Conservation (phyloP, 1,284 basidiomycete genomes). For the Apiotrichum porosum region DNA sequence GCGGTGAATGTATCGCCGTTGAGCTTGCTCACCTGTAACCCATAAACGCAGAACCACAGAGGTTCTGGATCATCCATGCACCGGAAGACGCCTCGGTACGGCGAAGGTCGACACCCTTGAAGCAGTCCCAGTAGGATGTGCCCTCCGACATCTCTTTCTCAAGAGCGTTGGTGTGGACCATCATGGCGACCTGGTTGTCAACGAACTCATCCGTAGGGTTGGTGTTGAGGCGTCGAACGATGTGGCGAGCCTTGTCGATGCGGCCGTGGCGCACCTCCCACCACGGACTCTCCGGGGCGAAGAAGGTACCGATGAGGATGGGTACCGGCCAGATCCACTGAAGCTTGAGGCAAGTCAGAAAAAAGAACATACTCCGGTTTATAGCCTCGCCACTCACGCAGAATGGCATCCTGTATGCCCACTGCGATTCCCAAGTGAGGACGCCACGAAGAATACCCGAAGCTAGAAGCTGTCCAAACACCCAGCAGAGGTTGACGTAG, state of each 20-base stretch:
- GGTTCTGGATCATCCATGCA: conserved; percentile 18
- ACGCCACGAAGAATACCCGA: conserved; percentile 25
- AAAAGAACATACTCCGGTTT: no score
- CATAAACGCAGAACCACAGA: conserved; percentile 22
- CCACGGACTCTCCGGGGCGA: conserved; percentile 32
- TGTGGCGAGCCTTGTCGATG: conserved; percentile 9
- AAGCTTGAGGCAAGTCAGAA: no score
- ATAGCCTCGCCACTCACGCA: no score
- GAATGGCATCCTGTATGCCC: no score
- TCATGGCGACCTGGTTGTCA: conserved; percentile 35
- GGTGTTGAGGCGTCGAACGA: conserved; percentile 13
- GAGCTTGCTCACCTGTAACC: no score
- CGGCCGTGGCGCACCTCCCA: conserved; percentile 26
- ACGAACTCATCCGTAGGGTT: conserved; percentile 20
- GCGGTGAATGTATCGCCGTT: no score
- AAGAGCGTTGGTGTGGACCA: conserved; percentile 45
- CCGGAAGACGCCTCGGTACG: conserved; percentile 14
- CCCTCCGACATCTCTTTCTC: conserved; percentile 22
- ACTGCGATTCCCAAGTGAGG: no score
- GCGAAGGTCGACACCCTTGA: conserved; percentile 24
- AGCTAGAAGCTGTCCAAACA: conserved; percentile 35
- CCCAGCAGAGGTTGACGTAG: conserved; percentile 53
- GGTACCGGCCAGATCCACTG: conserved; percentile 48
- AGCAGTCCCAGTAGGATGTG: conserved; percentile 26
- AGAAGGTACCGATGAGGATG: conserved; percentile 15